phyloP scores from a whole-genome alignment of 805 yeast species.

The Candida sphagnicola region DNA sequence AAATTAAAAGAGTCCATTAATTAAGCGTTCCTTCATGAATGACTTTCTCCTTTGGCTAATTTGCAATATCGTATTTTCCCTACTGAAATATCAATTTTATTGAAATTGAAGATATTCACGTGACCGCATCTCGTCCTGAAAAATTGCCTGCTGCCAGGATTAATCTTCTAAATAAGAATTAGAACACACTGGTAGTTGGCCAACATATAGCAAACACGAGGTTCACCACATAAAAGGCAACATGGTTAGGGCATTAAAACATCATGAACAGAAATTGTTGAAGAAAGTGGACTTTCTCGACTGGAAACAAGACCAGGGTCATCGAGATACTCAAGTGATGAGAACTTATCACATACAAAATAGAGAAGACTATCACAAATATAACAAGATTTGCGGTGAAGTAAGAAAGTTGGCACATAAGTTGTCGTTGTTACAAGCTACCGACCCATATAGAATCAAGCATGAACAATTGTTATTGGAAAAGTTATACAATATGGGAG shows the following conservation, averaged over 20 bases:
- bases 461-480: conserved; percentile 88
- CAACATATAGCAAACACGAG: neutral
- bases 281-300: conserved; percentile 95
- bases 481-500: conserved; percentile 84
- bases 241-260: conserved; percentile 86
- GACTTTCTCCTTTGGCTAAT: no score
- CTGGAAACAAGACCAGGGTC: conserved; percentile 96
- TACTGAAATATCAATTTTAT: neutral
- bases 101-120: neutral
- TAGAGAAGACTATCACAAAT: conserved; percentile 93
- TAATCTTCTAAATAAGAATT: neutral
- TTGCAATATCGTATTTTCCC: no score
- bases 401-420: conserved; percentile 84
- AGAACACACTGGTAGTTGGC: no score
- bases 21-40: no score
- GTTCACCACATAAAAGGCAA: conserved; percentile 7
- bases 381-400: conserved; percentile 90
- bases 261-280: conserved; percentile 91
- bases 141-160: neutral
- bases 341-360: conserved; percentile 89
- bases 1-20: no score
- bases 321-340: conserved; percentile 96
- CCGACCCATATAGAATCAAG: conserved; percentile 80
- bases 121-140: neutral
- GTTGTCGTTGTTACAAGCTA: conserved; percentile 77